Evolutionary conservation across 1,284 basidiomycete species (phyloP).

Genomic region (Cutaneotrichosporon mucoides): DNA sequence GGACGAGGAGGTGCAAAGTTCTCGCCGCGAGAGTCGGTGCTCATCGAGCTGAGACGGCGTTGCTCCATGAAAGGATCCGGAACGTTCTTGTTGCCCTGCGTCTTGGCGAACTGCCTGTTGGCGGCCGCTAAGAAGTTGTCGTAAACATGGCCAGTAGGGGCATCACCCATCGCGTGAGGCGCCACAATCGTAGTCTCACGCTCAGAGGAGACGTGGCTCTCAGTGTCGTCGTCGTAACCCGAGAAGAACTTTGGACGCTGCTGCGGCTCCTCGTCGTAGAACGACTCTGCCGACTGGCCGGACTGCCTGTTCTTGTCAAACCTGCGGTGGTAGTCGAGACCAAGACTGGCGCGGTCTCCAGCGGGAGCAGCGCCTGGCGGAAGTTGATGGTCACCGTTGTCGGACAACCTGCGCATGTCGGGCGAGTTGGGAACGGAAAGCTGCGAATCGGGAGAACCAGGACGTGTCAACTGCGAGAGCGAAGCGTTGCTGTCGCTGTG

Average conservation of each 20-base stretch:
- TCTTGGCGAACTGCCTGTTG: constrained; percentile 72
- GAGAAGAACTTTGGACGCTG: constrained; percentile 53
- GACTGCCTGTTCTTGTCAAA: constrained; percentile 39
- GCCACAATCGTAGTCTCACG: constrained; percentile 38
- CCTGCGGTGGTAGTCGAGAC: constrained; percentile 41
- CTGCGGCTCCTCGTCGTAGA: constrained; percentile 49
- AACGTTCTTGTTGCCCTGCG: constrained; percentile 62
- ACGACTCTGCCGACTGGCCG: constrained; percentile 42
- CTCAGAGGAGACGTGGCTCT: constrained; percentile 48
- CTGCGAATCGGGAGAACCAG: constrained; percentile 39
- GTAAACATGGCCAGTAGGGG: constrained; percentile 48
- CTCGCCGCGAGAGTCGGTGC: constrained; percentile 13
- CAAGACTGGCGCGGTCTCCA: background rate
- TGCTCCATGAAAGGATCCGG: constrained; percentile 73
- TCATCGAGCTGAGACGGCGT: constrained; percentile 33
- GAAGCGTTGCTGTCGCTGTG: constrained; percentile 30
- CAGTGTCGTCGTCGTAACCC: constrained; percentile 57
- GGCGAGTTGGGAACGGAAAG: constrained; percentile 35
- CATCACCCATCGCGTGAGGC: constrained; percentile 16
- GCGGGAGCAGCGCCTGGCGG: constrained; percentile 7
- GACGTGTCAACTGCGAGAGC: constrained; percentile 50
- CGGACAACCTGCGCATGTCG: background rate
- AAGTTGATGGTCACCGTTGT: constrained; percentile 14
- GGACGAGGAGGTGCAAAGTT: constrained; percentile 59
- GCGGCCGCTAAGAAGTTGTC: constrained; percentile 77